Evolutionary conservation across 441 rosid species (phyloP).

Genomic region (Dalechampia spathulata): DNA sequence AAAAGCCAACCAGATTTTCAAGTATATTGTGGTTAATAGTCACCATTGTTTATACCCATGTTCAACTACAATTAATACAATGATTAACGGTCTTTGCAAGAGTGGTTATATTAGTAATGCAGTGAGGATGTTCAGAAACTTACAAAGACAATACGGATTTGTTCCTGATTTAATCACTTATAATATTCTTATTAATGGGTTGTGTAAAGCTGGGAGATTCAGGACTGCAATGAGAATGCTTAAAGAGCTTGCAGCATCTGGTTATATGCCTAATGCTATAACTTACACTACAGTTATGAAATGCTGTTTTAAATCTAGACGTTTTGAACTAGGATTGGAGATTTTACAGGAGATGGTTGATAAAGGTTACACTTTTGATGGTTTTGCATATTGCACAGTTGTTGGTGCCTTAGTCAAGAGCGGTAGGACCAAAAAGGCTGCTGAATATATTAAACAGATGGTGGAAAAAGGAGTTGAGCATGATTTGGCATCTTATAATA

Average conservation of each 20-base stretch:
- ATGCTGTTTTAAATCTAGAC: conserved; percentile 44
- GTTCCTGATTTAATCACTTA: conserved; percentile 49
- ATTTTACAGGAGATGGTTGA: conserved; percentile 45
- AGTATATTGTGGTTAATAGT: conserved; percentile 24
- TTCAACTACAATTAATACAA: conserved; percentile 51
- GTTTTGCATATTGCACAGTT: conserved; percentile 60
- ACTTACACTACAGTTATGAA: conserved; percentile 69
- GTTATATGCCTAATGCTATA: conserved; percentile 50
- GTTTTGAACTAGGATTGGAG: conserved; percentile 49
- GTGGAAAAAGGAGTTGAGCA: conserved; percentile 43
- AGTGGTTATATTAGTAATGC: conserved; percentile 46
- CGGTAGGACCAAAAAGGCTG: conserved; percentile 47
- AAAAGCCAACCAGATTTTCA: conserved; percentile 48
- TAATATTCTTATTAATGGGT: conserved; percentile 64
- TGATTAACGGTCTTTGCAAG: conserved; percentile 74
- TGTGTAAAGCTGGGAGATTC: conserved; percentile 51
- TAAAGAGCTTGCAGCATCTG: conserved; percentile 42
- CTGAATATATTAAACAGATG: conserved; percentile 39
- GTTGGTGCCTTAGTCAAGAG: conserved; percentile 51
- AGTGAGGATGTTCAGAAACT: conserved; percentile 39
- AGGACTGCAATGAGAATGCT: conserved; percentile 44
- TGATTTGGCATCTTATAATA: conserved; percentile 67
- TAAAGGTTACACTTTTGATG: conserved; percentile 67
- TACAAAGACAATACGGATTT: conserved; percentile 43
- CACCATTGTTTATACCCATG: conserved; percentile 28